phyloP scores from a whole-genome alignment of 257 asterid genomes.

The Orobanche coerulescens region DNA sequence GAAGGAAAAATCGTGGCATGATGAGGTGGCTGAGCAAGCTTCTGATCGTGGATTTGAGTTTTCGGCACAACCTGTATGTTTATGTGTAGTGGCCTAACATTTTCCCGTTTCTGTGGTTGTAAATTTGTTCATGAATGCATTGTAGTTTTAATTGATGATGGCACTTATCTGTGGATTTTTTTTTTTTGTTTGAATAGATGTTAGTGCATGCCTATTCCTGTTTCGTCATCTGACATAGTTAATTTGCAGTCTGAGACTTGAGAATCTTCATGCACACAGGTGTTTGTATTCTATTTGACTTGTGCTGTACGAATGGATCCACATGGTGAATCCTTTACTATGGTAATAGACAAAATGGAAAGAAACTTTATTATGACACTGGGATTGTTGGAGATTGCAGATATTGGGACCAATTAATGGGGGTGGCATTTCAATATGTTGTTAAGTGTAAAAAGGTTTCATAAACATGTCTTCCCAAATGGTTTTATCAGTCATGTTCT shows the following conservation, averaged over 20 bases:
- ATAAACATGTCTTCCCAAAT: too few species aligned
- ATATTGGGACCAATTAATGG: neutral
- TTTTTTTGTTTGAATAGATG: neutral
- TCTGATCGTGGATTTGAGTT: constrained; percentile 32
- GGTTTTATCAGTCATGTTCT: too few species aligned
- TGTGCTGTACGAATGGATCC: neutral
- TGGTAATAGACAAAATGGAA: neutral
- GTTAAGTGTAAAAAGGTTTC: neutral
- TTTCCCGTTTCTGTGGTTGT: neutral
- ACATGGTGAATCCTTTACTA: neutral
- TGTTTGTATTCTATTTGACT: neutral
- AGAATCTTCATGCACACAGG: neutral
- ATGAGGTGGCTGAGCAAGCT: constrained; percentile 33
- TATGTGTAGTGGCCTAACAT: neutral
- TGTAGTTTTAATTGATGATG: neutral
- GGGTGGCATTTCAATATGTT: neutral
- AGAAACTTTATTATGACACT: neutral
- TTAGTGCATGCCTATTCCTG: too few species aligned
- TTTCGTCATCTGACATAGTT: neutral
- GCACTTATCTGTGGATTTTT: neutral
- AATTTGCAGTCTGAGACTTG: neutral
- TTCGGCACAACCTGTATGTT: constrained; percentile 45
- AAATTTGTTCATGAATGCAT: neutral
- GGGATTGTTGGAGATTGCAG: neutral
- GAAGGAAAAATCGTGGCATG: constrained; percentile 28